Evolutionary conservation across 495 filamentous ascomycete genomes (phyloP).

Genomic region (Neurospora sp.): DNA sequence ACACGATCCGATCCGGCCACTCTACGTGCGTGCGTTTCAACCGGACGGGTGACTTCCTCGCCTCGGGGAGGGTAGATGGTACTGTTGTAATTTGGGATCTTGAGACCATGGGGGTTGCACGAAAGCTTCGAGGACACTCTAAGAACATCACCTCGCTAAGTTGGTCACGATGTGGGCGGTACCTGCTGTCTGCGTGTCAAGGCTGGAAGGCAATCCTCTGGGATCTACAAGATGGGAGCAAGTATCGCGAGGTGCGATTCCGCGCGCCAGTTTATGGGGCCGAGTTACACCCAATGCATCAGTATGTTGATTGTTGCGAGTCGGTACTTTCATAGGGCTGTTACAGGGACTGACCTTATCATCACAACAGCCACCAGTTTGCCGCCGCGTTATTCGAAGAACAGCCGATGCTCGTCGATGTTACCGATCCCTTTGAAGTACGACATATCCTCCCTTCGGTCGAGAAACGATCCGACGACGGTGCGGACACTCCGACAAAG

Average conservation of each 20-base stretch:
- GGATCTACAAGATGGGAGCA: slow-evolving; percentile 66
- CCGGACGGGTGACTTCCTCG: slow-evolving; percentile 84
- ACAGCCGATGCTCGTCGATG: slow-evolving; percentile 76
- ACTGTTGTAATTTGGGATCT: slow-evolving; percentile 93
- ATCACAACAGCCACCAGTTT: slow-evolving; percentile 54
- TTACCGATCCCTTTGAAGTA: slow-evolving; percentile 50
- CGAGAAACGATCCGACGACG: slow-evolving; percentile 59
- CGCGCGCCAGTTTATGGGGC: slow-evolving; percentile 90
- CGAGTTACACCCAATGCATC: slow-evolving; percentile 84
- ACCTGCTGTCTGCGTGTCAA: slow-evolving; percentile 87
- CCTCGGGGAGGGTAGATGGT: slow-evolving; percentile 87
- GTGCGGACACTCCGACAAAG: slow-evolving; percentile 48
- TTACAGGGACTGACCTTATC: not conserved
- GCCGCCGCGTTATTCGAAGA: slow-evolving; percentile 89
- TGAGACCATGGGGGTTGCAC: slow-evolving; percentile 89
- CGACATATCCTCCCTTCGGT: slow-evolving; percentile 73
- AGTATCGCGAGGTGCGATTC: slow-evolving; percentile 59
- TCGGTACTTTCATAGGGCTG: too few species aligned
- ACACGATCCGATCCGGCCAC: slow-evolving; percentile 66
- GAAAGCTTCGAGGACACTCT: slow-evolving; percentile 86
- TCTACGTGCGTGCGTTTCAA: slow-evolving; percentile 75
- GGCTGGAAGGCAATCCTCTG: slow-evolving; percentile 94
- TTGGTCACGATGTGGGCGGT: slow-evolving; percentile 86
- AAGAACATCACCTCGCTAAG: slow-evolving; percentile 83
- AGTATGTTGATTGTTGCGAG: too few species aligned